Conservation (phyloP, 139 green algal species). For the Deuterostichococcus epilithicus region DNA sequence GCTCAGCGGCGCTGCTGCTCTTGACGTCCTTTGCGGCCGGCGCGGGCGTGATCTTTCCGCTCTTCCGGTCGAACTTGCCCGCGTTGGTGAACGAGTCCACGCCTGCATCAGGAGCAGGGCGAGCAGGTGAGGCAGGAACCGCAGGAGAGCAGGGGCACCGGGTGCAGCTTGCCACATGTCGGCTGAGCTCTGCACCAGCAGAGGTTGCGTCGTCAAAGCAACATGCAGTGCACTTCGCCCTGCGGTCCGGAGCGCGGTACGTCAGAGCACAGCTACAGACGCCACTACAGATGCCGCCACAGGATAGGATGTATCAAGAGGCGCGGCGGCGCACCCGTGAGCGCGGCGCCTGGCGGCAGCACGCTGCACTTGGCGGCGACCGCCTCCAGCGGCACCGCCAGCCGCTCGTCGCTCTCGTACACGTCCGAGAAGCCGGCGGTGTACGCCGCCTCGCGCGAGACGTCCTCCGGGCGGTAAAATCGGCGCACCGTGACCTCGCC, state of each 20-base stretch:
- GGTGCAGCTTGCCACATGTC: no score
- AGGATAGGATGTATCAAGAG: background rate
- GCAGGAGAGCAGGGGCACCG: no score
- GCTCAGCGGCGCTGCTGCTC: background rate
- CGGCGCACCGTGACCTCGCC: constrained; percentile 51
- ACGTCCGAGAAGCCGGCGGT: constrained; percentile 64
- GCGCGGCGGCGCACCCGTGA: constrained; percentile 10
- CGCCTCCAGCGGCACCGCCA: constrained; percentile 39
- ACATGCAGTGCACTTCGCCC: no score
- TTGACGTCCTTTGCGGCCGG: background rate
- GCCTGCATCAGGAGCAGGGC: constrained; percentile 9
- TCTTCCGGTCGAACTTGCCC: constrained; percentile 46
- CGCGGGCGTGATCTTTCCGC: constrained; percentile 12
- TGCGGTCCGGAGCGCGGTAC: no score
- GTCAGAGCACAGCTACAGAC: background rate
- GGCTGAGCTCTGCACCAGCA: no score
- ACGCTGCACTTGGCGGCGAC: constrained; percentile 60
- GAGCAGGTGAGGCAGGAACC: background rate
- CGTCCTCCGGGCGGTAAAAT: constrained; percentile 91
- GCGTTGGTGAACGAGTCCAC: constrained; percentile 36
- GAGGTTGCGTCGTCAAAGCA: no score
- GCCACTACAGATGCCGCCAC: no score
- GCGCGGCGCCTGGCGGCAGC: background rate
- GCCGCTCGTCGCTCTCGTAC: constrained; percentile 59
- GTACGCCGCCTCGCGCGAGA: constrained; percentile 72